Evolutionary conservation across 441 rosid species (phyloP), one percentile per base, ranked within the genome.

Genomic region (Erodium texanum): DNA sequence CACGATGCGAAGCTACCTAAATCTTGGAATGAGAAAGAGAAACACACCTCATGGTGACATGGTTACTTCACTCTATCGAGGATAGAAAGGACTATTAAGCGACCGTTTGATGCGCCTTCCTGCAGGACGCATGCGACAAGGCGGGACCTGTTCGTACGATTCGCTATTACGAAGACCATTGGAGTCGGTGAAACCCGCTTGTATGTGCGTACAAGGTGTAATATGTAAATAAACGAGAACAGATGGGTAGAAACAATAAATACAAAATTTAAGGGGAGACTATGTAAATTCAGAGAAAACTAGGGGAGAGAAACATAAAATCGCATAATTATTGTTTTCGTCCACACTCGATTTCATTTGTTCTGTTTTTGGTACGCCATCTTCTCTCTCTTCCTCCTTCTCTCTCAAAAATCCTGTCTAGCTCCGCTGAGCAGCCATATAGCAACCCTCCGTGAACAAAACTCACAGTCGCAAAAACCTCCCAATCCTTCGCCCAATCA

Each of bases 371-470:
- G 43, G 43, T n/a, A 38, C 43, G 43, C 52, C 41, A 15, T 67
- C 77, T 18, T 65, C 71, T 63, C 22, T 67, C n/a, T 68, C n/a
- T 36, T 64, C 43, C 65, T 62, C 45, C 64, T 43, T 27, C 12
- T 34, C 65, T 36, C 34, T 52, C 19, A 48, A 69, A 71, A 73
- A 20, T 71, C 61, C 66, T 36, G 61, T 75, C 18, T 65, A 34
- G 63, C 43, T 66, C 64, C 54, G 24, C 50, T 38, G 10, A 38
- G 24, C 36, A 59, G 59, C 72, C 43, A 38, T 8, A 38, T 11
- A 38, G 70, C 74, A 43, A 16, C 16, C 63, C 0, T 50, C 59
- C 45, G 6, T 20, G 23, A 23, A 15, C 52, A 58, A 58, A 58
- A 20, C 12, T 5, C 36, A 68, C 65, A 23, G 58, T 64, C 66